Conservation (phyloP, 2,329 filamentous ascomycete genomes). For the Ilyonectria destructans region DNA sequence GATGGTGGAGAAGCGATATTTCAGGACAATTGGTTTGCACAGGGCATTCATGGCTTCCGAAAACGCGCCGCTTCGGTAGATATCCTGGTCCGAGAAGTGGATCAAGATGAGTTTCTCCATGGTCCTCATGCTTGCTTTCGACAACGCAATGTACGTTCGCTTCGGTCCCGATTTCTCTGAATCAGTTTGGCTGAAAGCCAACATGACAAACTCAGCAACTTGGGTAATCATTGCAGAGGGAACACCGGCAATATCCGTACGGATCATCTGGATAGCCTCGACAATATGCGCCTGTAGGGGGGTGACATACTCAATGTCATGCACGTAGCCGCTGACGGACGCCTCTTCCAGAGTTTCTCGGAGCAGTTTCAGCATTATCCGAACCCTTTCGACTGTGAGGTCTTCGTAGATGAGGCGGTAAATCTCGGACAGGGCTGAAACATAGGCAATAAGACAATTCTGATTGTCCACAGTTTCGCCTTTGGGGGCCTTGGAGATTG, state of each 20-base stretch:
- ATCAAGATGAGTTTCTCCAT: slow-evolving; percentile 73
- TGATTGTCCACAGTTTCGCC: slow-evolving; percentile 77
- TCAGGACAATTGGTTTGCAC: slow-evolving; percentile 79
- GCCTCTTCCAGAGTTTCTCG: slow-evolving; percentile 81
- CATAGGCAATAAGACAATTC: slow-evolving; percentile 88
- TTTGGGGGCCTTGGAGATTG: slow-evolving; percentile 58
- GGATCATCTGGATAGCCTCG: slow-evolving; percentile 77
- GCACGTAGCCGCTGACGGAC: slow-evolving; percentile 77
- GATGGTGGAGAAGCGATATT: slow-evolving; percentile 83
- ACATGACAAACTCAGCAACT: slow-evolving; percentile 78
- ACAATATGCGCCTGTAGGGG: slow-evolving; percentile 81
- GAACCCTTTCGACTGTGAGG: slow-evolving; percentile 75
- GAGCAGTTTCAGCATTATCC: slow-evolving; percentile 80
- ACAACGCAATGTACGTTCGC: slow-evolving; percentile 91
- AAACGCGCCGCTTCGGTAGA: slow-evolving; percentile 80
- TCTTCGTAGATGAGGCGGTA: slow-evolving; percentile 81
- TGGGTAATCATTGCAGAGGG: slow-evolving; percentile 79
- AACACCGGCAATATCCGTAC: slow-evolving; percentile 76
- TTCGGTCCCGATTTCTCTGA: slow-evolving; percentile 60
- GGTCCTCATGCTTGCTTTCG: slow-evolving; percentile 84
- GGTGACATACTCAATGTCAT: slow-evolving; percentile 82
- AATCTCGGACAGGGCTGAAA: slow-evolving; percentile 81
- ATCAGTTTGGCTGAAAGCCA: slow-evolving; percentile 73
- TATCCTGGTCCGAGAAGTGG: slow-evolving; percentile 75
- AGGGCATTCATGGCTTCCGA: slow-evolving; percentile 77